Evolutionary conservation across 495 filamentous ascomycete species (phyloP), one percentile per base, ranked within the genome.

Genomic region (Penicillium turbatum): DNA sequence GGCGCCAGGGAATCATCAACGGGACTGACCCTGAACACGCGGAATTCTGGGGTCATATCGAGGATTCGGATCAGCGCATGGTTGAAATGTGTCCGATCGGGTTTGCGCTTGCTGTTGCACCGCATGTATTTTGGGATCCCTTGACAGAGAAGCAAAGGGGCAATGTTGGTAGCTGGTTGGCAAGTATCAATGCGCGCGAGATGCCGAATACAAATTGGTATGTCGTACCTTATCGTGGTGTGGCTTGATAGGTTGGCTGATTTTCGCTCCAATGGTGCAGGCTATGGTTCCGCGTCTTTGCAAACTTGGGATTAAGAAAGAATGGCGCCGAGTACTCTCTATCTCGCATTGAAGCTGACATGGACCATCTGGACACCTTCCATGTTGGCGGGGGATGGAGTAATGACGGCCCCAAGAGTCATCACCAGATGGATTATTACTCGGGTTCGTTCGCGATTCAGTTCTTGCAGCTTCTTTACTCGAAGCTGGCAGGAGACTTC

Each of bases 361-460:
- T 91, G 56, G 78, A 86, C 54, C 87, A 90, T 53, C 70, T 92
- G 11, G 82, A 90, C 61, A 87, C 85, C 4, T 91, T 90, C 68
- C 89, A 90, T 63, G 79, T 87, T 6, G 87, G 86, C 0, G 83
- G 81, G 32, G 87, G 88, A 1, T 91, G 88, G 88, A 87, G 83
- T 2, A 89, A 88, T 56, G 88, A 92, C 58, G 87, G 87, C 0
- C 87, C 88, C 0, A 83, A 84, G 63, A 84, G 81, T 12, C 86
- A 88, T 51, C 83, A 85, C 53, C 86, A 90, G 62, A 86, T 90
- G 81, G 88, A 90, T 62, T 90, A 90, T 62, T 90, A 90, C 62
- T 90, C 86, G 16, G 87, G 87, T 10, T 85, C 82, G 47, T 90
- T 89, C 61, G 88, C 86, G 4, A 90, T 90, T 57, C 86, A 90